Conservation (phyloP, 73 alveolate species). For the Paramecium sonneborni region DNA sequence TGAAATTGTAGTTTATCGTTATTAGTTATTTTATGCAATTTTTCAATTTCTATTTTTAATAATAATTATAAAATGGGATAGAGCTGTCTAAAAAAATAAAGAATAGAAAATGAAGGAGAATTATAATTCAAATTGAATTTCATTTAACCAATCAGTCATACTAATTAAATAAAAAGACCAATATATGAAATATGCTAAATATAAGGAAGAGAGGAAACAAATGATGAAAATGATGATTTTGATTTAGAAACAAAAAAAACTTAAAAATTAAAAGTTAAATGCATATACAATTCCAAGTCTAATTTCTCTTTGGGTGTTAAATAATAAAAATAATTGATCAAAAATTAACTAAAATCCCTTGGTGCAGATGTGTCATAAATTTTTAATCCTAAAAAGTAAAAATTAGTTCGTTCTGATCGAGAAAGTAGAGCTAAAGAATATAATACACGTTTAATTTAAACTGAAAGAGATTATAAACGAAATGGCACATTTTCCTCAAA, state of each 20-base stretch:
- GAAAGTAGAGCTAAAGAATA: background rate
- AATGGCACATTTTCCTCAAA: background rate
- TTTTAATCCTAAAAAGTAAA: background rate
- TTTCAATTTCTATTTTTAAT: no score
- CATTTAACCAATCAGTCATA: no score
- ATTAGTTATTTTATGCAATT: no score
- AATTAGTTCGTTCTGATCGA: background rate
- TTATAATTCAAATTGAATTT: no score
- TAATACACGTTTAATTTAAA: background rate
- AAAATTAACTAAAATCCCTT: background rate
- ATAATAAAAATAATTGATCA: background rate
- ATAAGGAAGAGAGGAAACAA: background rate
- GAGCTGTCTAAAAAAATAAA: no score
- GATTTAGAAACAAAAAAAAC: background rate
- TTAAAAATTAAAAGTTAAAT: background rate
- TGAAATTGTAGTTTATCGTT: no score
- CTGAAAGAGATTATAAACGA: background rate
- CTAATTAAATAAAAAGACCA: no score
- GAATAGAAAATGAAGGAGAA: no score
- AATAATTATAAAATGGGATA: no score
- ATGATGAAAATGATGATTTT: background rate
- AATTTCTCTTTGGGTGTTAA: background rate
- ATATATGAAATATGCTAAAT: no score
- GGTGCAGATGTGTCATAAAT: background rate
- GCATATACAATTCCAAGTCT: background rate